Evolutionary conservation across 2,329 filamentous ascomycete genomes (phyloP).

Genomic region (Lanzia echinophila): DNA sequence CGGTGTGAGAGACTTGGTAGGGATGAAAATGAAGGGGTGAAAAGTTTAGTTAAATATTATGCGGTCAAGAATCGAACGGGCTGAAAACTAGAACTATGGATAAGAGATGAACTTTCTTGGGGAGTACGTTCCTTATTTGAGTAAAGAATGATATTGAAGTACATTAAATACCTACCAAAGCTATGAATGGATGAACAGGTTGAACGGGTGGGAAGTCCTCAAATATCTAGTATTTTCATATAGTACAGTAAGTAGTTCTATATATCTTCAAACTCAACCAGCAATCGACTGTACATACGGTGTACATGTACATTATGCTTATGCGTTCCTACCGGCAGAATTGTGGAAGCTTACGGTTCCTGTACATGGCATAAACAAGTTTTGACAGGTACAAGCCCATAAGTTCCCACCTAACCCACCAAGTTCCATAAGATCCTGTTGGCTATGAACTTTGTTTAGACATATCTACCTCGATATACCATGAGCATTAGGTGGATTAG

Average conservation of each 20-base stretch:
- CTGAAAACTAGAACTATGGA: not conserved
- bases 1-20: constrained; percentile 1
- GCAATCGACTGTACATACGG: not conserved
- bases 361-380: too few species aligned
- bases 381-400: not conserved
- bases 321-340: not conserved
- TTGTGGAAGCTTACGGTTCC: not conserved
- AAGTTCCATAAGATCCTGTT: not conserved
- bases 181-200: not conserved
- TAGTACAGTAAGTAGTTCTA: too few species aligned
- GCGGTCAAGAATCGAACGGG: not conserved
- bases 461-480: not conserved
- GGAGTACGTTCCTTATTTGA: not conserved
- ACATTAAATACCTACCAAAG: not conserved
- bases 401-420: not conserved
- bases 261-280: not conserved
- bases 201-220: not conserved
- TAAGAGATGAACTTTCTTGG: too few species aligned
- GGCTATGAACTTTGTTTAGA: not conserved
- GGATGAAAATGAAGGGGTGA: not conserved
- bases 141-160: too few species aligned
- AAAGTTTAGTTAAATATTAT: not conserved
- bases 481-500: not conserved
- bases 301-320: not conserved
- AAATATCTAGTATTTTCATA: too few species aligned